Percentiles rank a stretch among this genome's conserved stretches.
Conservation (phyloP, 768 basidiomycete species). For the Rhizopogon rudus region DNA sequence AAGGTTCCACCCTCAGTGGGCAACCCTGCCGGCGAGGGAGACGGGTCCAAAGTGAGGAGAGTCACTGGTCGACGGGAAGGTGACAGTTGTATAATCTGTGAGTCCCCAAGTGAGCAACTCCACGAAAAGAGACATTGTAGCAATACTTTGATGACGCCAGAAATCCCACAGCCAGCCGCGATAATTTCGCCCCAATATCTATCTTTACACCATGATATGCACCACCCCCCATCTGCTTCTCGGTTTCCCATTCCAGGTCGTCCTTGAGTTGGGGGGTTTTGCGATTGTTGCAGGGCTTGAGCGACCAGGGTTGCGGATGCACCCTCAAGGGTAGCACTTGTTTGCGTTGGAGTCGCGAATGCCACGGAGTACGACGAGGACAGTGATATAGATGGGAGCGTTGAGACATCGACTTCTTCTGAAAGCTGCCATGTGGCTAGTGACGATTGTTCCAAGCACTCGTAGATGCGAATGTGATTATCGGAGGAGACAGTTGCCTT, state of each 20-base stretch:
- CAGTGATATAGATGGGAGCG: conserved; percentile 40
- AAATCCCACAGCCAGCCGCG: conserved; percentile 69
- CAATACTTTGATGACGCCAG: conserved; percentile 69
- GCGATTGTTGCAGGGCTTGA: conserved; percentile 56
- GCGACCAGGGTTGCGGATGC: conserved; percentile 57
- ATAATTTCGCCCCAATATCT: conserved; percentile 92
- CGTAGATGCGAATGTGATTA: conserved; percentile 83
- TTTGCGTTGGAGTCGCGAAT: conserved; percentile 70
- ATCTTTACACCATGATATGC: conserved; percentile 94
- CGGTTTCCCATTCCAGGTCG: conserved; percentile 51
- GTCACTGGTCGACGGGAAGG: conserved; percentile 62
- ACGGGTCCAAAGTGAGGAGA: conserved; percentile 50
- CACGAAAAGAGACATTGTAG: not conserved
- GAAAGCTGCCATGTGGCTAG: conserved; percentile 70
- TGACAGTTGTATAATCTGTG: conserved; percentile 71
- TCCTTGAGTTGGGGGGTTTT: conserved; percentile 23
- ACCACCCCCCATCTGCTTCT: conserved; percentile 92
- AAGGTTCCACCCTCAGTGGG: conserved; percentile 18
- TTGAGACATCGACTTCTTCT: conserved; percentile 71
- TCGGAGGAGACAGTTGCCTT: conserved; percentile 90
- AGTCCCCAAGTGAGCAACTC: not conserved
- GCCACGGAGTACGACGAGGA: conserved; percentile 49
- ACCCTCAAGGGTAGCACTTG: conserved; percentile 46
- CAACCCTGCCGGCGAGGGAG: conserved; percentile 25
- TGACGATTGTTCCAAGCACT: conserved; percentile 73